phyloP scores from a whole-genome alignment of 2,329 filamentous ascomycete species.

The Sphaerulina populicola region DNA sequence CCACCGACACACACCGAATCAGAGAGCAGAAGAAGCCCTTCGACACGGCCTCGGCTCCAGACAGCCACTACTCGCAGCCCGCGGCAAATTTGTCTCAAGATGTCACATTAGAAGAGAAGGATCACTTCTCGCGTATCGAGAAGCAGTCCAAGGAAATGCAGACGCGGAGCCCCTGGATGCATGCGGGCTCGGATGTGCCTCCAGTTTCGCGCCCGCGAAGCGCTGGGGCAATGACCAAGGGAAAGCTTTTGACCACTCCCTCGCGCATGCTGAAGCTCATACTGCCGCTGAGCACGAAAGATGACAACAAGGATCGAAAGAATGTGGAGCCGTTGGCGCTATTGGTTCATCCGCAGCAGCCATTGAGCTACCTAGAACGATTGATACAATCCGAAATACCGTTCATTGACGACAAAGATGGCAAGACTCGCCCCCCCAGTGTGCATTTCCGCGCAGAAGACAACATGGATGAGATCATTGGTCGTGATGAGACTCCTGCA shows the following conservation, averaged over 20 bases:
- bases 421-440: slow-evolving; percentile 61
- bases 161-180: slow-evolving; percentile 57
- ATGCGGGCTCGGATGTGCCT: slow-evolving; percentile 52
- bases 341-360: slow-evolving; percentile 81
- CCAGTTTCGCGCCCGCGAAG: slow-evolving; percentile 46
- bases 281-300: slow-evolving; percentile 59
- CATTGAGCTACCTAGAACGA: slow-evolving; percentile 79
- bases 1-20: slow-evolving; percentile 2
- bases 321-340: slow-evolving; percentile 77
- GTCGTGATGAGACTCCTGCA: slow-evolving; percentile 8
- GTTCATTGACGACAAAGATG: slow-evolving; percentile 47
- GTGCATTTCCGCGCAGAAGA: slow-evolving; percentile 77
- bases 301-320: slow-evolving; percentile 53
- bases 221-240: slow-evolving; percentile 57
- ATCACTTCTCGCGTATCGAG: slow-evolving; percentile 39
- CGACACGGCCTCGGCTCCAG: slow-evolving; percentile 19
- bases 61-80: slow-evolving; percentile 29
- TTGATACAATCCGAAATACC: slow-evolving; percentile 83
- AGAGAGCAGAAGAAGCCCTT: slow-evolving; percentile 16
- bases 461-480: slow-evolving; percentile 49
- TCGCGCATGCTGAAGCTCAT: slow-evolving; percentile 73
- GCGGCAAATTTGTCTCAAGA: slow-evolving; percentile 38
- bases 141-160: slow-evolving; percentile 48
- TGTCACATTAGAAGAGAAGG: slow-evolving; percentile 40
- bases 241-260: slow-evolving; percentile 72